Percentiles rank a stretch among this genome's conserved stretches.
Conservation (phyloP, 305 asterid genomes). For the Stenogyne calaminthoides region DNA sequence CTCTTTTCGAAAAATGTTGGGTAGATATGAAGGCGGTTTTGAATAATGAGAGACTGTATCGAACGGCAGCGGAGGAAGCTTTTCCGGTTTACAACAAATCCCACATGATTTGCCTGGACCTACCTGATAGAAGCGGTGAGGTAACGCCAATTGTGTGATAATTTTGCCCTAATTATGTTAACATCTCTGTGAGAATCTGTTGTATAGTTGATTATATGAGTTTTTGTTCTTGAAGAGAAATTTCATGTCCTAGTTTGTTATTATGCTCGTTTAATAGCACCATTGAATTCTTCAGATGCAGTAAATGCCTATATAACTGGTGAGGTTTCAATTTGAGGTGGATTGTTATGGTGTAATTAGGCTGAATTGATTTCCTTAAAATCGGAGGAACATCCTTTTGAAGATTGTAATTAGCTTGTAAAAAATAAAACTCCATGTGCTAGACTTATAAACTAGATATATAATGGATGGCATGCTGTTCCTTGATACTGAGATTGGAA, state of each 20-base stretch:
- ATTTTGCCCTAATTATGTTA: slow-evolving; percentile 21
- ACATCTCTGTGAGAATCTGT: neutral
- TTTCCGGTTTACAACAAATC: slow-evolving; percentile 87
- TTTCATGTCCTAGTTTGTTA: slow-evolving; percentile 10
- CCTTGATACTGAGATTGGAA: slow-evolving; percentile 10
- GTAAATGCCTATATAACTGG: slow-evolving; percentile 14
- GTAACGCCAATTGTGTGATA: slow-evolving; percentile 44
- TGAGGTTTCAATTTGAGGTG: neutral
- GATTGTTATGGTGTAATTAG: slow-evolving; percentile 15
- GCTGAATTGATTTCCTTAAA: slow-evolving; percentile 13
- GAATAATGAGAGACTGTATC: slow-evolving; percentile 65
- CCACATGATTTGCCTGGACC: slow-evolving; percentile 82
- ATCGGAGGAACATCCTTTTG: slow-evolving; percentile 1
- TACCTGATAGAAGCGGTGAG: slow-evolving; percentile 93
- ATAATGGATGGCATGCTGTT: neutral
- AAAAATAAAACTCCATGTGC: neutral
- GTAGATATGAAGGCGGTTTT: slow-evolving; percentile 76
- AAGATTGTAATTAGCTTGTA: neutral
- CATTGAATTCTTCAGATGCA: neutral
- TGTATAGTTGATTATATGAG: neutral
- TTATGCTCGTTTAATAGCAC: neutral
- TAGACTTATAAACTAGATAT: neutral
- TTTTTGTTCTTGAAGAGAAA: slow-evolving; percentile 21
- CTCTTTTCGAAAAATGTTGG: slow-evolving; percentile 20
- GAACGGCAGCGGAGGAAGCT: slow-evolving; percentile 69